Conservation (phyloP, 495 filamentous ascomycete genomes). For the Talaromyces adpressus region DNA sequence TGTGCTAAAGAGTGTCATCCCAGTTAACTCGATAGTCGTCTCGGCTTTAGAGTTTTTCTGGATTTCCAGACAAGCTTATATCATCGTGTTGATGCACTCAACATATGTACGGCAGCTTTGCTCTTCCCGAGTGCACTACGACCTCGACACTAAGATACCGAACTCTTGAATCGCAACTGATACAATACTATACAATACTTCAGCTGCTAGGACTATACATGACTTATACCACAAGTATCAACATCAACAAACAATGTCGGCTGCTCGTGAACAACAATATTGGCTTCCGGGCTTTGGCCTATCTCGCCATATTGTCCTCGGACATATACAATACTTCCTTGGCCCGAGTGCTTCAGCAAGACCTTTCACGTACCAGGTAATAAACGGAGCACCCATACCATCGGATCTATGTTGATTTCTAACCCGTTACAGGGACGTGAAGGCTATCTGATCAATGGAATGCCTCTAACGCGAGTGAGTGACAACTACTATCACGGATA, state of each 20-base stretch:
- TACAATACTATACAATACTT: neutral
- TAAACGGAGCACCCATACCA: conserved; percentile 1
- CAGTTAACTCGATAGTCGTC: neutral
- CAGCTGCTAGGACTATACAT: neutral
- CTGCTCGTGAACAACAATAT: conserved; percentile 39
- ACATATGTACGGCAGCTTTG: neutral
- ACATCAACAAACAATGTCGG: conserved; percentile 11
- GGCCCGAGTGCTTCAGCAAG: conserved; percentile 42
- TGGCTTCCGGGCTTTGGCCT: conserved; percentile 48
- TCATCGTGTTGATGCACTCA: neutral
- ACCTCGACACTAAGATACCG: neutral
- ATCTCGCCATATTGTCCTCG: conserved; percentile 46
- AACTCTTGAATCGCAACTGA: neutral
- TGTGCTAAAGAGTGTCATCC: neutral
- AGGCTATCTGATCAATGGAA: conserved; percentile 45
- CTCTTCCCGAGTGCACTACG: neutral
- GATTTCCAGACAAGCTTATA: neutral
- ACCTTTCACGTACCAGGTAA: conserved; percentile 47
- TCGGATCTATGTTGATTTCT: conserved; percentile 7
- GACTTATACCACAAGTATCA: neutral
- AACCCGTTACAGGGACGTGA: conserved; percentile 37
- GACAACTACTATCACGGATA: conserved; percentile 2
- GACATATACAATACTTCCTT: conserved; percentile 46
- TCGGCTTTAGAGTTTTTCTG: neutral
- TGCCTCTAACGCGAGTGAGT: conserved; percentile 44